Evolutionary conservation across 179 eudicot genomes (phyloP).

Genomic region (Dionaea muscipula): DNA sequence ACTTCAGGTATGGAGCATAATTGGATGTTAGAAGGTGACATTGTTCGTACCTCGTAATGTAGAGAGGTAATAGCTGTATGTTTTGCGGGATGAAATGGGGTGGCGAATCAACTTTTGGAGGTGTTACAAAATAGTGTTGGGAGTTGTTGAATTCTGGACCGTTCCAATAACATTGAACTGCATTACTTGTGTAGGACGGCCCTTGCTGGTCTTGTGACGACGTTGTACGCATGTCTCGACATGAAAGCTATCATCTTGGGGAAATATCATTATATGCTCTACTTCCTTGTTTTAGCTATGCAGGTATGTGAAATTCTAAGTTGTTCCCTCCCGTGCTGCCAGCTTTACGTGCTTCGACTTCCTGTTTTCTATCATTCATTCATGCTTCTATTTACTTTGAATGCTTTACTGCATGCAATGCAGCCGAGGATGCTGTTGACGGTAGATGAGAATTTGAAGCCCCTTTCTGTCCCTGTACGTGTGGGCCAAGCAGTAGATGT

Average conservation of each 20-base stretch:
- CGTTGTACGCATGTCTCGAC: constrained; percentile 81
- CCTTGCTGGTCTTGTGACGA: constrained; percentile 63
- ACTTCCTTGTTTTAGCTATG: constrained; percentile 83
- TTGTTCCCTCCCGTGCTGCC: too few species aligned
- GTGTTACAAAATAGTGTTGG: too few species aligned
- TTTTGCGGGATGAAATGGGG: too few species aligned
- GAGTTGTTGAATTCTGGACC: too few species aligned
- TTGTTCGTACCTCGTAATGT: too few species aligned
- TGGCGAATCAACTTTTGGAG: too few species aligned
- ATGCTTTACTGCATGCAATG: constrained; percentile 4
- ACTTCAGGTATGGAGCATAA: too few species aligned
- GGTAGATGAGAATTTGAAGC: constrained; percentile 81
- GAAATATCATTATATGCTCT: constrained; percentile 81
- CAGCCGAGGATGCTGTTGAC: constrained; percentile 97
- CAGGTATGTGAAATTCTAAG: constrained; percentile 38
- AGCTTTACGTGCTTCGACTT: too few species aligned
- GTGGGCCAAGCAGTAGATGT: constrained; percentile 98
- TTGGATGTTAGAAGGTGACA: too few species aligned
- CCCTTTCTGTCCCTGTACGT: constrained; percentile 80
- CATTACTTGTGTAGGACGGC: constrained; percentile 41
- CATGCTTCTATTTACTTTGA: background rate
- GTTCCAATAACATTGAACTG: too few species aligned
- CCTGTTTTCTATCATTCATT: background rate
- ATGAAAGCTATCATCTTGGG: constrained; percentile 78
- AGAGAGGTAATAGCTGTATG: too few species aligned